Percentiles rank a stretch among this genome's conserved stretches.
Evolutionary conservation across 2,329 filamentous ascomycete genomes (phyloP).

Genomic region (Aspergillus vadensis): DNA sequence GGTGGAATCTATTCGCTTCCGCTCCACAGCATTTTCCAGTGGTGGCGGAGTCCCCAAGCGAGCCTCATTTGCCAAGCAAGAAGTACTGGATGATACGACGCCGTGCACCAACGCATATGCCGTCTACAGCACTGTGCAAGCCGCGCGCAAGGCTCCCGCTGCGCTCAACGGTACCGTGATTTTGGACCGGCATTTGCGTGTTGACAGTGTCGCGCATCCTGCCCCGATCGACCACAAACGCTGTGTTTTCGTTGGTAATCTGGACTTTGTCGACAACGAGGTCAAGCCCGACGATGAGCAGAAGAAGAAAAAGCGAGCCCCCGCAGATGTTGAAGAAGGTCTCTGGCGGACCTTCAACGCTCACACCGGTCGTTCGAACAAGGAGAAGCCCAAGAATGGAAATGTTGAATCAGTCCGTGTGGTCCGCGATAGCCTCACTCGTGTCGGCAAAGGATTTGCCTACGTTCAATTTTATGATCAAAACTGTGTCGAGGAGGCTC

Average conservation of each 20-base stretch:
- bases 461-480: slow-evolving; percentile 95
- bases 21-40: slow-evolving; percentile 82
- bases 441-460: slow-evolving; percentile 94
- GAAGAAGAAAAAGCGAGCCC: slow-evolving; percentile 70
- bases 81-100: slow-evolving; percentile 86
- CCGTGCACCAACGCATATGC: slow-evolving; percentile 93
- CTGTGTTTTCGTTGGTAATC: slow-evolving; percentile 94
- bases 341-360: slow-evolving; percentile 49
- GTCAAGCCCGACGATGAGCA: slow-evolving; percentile 63
- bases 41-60: slow-evolving; percentile 76
- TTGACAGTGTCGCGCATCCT: slow-evolving; percentile 88
- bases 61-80: slow-evolving; percentile 88
- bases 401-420: slow-evolving; percentile 92
- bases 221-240: slow-evolving; percentile 78
- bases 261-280: slow-evolving; percentile 95
- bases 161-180: slow-evolving; percentile 82
- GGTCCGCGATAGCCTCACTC: slow-evolving; percentile 82
- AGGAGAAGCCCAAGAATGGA: slow-evolving; percentile 58
- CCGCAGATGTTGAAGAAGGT: slow-evolving; percentile 88
- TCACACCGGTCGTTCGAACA: slow-evolving; percentile 33
- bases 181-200: slow-evolving; percentile 83
- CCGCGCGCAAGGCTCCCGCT: slow-evolving; percentile 73
- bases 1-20: slow-evolving; percentile 89
- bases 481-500: slow-evolving; percentile 86
- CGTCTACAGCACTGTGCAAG: slow-evolving; percentile 75